Conservation (phyloP, 2,329 filamentous ascomycete species). For the Colletotrichum acutatum region DNA sequence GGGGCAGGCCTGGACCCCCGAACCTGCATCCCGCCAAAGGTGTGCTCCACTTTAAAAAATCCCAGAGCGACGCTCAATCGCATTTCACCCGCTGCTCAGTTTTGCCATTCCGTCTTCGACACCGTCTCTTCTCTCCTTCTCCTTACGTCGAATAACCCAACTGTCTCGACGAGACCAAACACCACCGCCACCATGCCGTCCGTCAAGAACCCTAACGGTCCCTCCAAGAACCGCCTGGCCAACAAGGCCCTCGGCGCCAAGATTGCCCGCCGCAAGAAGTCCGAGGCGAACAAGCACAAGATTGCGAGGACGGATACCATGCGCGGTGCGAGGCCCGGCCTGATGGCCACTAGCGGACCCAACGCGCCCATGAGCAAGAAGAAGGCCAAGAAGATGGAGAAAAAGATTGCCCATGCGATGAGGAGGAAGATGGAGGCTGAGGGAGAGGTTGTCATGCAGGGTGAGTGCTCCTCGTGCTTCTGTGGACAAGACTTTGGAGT, state of each 20-base stretch:
- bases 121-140: background rate
- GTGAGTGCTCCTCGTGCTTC: constrained; percentile 41
- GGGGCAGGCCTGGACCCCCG: constrained; percentile 16
- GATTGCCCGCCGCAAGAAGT: constrained; percentile 56
- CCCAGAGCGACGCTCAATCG: constrained; percentile 5
- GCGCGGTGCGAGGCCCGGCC: constrained; percentile 62
- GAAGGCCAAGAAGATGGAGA: constrained; percentile 66
- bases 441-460: constrained; percentile 62
- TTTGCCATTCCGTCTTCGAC: background rate
- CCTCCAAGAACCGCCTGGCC: constrained; percentile 63
- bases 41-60: constrained; percentile 30
- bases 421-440: constrained; percentile 63
- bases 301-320: constrained; percentile 54
- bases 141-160: background rate
- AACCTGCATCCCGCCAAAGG: constrained; percentile 19
- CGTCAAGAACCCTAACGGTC: constrained; percentile 68
- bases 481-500: background rate
- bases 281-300: constrained; percentile 50
- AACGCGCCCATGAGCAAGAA: constrained; percentile 62
- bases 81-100: background rate
- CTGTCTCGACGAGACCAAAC: background rate
- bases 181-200: constrained; percentile 57
- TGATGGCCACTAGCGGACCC: constrained; percentile 67
- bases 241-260: constrained; percentile 57
- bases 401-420: constrained; percentile 62